Percentiles rank a stretch among this genome's conserved stretches.
Conservation (phyloP, 1,284 basidiomycete genomes). For the Cryptococcus jaspeensis region DNA sequence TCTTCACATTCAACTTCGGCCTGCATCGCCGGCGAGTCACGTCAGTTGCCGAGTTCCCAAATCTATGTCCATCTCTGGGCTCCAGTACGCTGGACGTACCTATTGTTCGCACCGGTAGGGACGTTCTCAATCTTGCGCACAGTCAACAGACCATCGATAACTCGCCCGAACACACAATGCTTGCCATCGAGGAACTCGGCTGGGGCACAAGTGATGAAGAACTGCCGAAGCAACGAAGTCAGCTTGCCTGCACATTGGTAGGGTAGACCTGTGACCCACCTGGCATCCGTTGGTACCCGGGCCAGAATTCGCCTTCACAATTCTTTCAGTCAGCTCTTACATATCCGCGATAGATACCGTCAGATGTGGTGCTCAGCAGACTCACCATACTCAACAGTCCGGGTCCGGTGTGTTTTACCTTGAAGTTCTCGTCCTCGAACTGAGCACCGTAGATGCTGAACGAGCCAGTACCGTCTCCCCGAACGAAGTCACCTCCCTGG, state of each 20-base stretch:
- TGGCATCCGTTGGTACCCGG: conserved; percentile 90
- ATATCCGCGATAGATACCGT: not conserved
- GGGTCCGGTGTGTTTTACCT: conserved; percentile 79
- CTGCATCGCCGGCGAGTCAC: conserved; percentile 38
- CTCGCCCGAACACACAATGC: conserved; percentile 89
- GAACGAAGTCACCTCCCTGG: conserved; percentile 67
- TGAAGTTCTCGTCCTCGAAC: conserved; percentile 95
- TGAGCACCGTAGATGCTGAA: conserved; percentile 94
- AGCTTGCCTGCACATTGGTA: not conserved
- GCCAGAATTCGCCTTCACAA: conserved; percentile 79
- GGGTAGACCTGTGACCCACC: conserved; percentile 48
- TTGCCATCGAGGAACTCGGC: conserved; percentile 94
- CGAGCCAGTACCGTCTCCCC: conserved; percentile 91
- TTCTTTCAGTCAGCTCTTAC: not conserved
- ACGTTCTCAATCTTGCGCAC: conserved; percentile 93
- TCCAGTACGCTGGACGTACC: conserved; percentile 22
- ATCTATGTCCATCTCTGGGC: not conserved
- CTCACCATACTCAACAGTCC: conserved; percentile 81
- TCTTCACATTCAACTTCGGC: conserved; percentile 25
- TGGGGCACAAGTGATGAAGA: conserved; percentile 93
- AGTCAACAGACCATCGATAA: conserved; percentile 83
- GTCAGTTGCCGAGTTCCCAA: not conserved
- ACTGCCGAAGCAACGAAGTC: conserved; percentile 55
- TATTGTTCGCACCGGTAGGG: conserved; percentile 64
- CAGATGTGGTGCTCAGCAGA: not conserved